Base-by-base conservation (phyloP, 805 yeast species). In the Wickerhamiella parazyma region DNA sequence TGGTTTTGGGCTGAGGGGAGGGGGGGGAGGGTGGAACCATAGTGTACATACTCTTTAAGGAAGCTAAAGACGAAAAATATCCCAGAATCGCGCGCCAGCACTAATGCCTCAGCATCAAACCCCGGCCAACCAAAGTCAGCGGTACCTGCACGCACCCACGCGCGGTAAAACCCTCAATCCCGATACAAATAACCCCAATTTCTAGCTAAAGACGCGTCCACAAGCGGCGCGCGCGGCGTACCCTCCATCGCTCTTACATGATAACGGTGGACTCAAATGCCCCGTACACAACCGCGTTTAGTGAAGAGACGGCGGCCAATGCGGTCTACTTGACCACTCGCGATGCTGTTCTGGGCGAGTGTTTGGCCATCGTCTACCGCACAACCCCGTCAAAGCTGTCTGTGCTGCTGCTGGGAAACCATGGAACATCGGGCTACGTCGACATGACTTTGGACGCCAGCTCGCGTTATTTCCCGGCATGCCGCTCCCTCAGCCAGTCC, bases 401-500 rank as follows among this genome's bases (percentile, higher is more conserved):
- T 16, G 57, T 60, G 2, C 47, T 63, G 11, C 49, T 63, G 9
- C 44, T 63, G 11, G 57, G 63, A 19, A 44, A 58, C 45, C 76
- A 75, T 49, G 97, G 96, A 0, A 70, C 75, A 31, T 66, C 79
- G 3, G 68, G 72, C 22, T 73, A 73, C 51, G 68, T 70, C 24
- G 67, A 77, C 17, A 61, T 85, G 53, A 73, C 82, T 2, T 58
- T 82, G 9, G 71, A 69, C 36, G 55, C 66, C 0, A 62, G 69
- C 37, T 83, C 95, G 1, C 68, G 80, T 41, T 89, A 76, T 57
- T 83, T 72, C 63, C 86, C 81, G 1, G 91, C 94, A 1, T 73
- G 87, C 51, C 73, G 76, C 53, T 85, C 84, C 53, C 63, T 89
- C 37, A 56, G 69, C 0, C 64, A 65, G 0, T 59, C 67, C 9